These are phyloP conservation scores for Brassica nigra DNA, from an alignment of 345 rosid species.

Conservation along the genomic window DNA sequence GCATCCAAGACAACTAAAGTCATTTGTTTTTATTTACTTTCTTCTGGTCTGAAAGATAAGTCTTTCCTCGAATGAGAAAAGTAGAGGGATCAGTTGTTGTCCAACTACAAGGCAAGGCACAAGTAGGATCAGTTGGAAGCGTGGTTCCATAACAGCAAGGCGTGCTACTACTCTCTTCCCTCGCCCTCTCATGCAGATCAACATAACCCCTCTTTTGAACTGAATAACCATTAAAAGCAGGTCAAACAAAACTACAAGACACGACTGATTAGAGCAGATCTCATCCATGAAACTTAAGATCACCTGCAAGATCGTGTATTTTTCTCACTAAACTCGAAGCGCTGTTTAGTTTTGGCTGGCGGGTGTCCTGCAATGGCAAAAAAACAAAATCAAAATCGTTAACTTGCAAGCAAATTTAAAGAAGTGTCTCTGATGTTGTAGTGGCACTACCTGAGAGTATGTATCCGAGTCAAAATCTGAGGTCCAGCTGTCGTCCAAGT, in stretches of 20 bases:
- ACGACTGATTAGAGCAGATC: constrained; percentile 6
- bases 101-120: constrained; percentile 74
- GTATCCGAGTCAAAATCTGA: constrained; percentile 62
- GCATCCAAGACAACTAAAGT: neutral
- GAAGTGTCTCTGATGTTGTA: neutral
- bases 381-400: neutral
- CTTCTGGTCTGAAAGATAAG: constrained; percentile 71
- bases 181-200: constrained; percentile 70
- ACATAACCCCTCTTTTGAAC: constrained; percentile 92
- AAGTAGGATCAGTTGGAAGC: constrained; percentile 73
- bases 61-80: constrained; percentile 84
- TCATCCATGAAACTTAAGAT: constrained; percentile 30
- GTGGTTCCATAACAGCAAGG: constrained; percentile 80
- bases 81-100: constrained; percentile 75
- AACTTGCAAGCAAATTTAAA: constrained; percentile 8
- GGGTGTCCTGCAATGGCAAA: constrained; percentile 57
- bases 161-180: constrained; percentile 53
- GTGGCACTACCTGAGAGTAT: constrained; percentile 60
- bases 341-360: constrained; percentile 64
- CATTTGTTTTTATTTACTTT: constrained; percentile 54
- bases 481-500: constrained; percentile 61
- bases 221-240: constrained; percentile 37
- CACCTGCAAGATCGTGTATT: constrained; percentile 92
- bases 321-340: constrained; percentile 84
- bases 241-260: constrained; percentile 6